Evolutionary conservation across 2,329 filamentous ascomycete genomes (phyloP), one percentile per base, ranked within the genome.

Genomic region (Tolypocladium tundrense): DNA sequence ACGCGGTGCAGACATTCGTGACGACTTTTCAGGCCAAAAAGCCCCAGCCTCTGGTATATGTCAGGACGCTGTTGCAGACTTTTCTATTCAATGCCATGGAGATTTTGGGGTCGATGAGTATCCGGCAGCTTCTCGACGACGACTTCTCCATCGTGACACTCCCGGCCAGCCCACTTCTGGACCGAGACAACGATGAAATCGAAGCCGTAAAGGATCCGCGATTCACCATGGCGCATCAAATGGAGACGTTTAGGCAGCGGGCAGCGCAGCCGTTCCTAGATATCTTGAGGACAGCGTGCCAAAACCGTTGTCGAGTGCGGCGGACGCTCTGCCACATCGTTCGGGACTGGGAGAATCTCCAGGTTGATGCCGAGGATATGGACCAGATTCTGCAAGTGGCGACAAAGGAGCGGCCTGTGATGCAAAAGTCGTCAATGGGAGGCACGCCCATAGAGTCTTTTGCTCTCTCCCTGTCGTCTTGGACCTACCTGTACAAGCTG

Each of bases 401-500:
- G 57, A 81, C 82, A 27, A 76, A 80, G 19, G 88, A 91, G 69
- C 73, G 81, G 48, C 79, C 87, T 2, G 70, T 87, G 19, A 71
- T 79, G 40, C 77, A 79, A 59, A 77, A 68, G 55, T 73, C 74
- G 1, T 65, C 68, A 1, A 58, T 63, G 31, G 61, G 62, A 35
- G 57, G 66, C 60, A 68, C 73, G 0, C 77, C 76, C 54, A 75
- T 74, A 3, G 81, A 86, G 51, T 75, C 83, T 1, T 87, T 83
- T 67, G 80, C 86, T 0, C 87, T 89, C 56, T 86, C 91, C 0
- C 78, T 97, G 0, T 91, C 89, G 1, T 91, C 88, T 4, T 99
- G 94, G 94, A 84, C 87, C 0, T 95, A 93, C 66, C 82, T 92
- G 60, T 90, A 96, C 72, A 97, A 97, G 71, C 79, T 97, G n/a